Percentiles rank a stretch among this genome's conserved stretches.
These are phyloP conservation scores for Extremus antarcticus DNA, from an alignment of 495 filamentous ascomycete species.

Conservation along the genomic window DNA sequence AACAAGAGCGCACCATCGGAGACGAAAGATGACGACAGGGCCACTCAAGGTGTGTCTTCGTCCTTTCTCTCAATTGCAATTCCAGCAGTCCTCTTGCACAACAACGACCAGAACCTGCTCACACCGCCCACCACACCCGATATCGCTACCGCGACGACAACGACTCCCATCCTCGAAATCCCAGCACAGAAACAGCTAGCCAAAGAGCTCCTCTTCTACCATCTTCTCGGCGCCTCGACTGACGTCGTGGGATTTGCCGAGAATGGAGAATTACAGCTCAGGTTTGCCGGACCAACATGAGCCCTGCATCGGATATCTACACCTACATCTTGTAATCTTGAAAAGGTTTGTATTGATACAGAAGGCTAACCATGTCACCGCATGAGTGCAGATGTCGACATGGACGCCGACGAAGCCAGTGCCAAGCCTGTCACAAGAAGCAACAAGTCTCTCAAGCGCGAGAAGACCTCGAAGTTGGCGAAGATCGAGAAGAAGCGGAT, in stretches of 20 bases:
- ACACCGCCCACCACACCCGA: not conserved
- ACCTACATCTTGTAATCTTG: too few relatives aligned
- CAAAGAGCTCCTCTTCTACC: slow-evolving; percentile 1
- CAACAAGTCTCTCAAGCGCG: slow-evolving; percentile 4
- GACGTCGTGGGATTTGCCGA: slow-evolving; percentile 9
- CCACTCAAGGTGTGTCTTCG: slow-evolving; percentile 17
- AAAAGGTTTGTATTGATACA: too few relatives aligned
- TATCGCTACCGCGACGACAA: not conserved
- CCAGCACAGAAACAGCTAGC: not conserved
- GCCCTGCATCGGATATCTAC: not conserved
- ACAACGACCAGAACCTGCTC: not conserved
- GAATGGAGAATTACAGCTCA: slow-evolving; percentile 7
- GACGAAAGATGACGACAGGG: slow-evolving; percentile 8
- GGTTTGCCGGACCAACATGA: not conserved
- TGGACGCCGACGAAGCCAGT: slow-evolving; percentile 20
- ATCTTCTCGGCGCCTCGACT: slow-evolving; percentile 11
- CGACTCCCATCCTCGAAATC: not conserved
- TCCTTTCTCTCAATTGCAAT: slow-evolving; percentile 9
- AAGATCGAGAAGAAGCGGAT: slow-evolving; percentile 14
- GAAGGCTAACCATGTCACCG: slow-evolving; percentile 13
- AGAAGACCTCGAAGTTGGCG: slow-evolving; percentile 2
- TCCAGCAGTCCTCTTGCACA: slow-evolving; percentile 7
- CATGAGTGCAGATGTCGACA: slow-evolving; percentile 7
- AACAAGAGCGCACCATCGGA: not conserved
- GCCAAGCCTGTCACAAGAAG: slow-evolving; percentile 1